Conservation (phyloP, 108 stramenopile species). For the Thalassiosira profunda region DNA sequence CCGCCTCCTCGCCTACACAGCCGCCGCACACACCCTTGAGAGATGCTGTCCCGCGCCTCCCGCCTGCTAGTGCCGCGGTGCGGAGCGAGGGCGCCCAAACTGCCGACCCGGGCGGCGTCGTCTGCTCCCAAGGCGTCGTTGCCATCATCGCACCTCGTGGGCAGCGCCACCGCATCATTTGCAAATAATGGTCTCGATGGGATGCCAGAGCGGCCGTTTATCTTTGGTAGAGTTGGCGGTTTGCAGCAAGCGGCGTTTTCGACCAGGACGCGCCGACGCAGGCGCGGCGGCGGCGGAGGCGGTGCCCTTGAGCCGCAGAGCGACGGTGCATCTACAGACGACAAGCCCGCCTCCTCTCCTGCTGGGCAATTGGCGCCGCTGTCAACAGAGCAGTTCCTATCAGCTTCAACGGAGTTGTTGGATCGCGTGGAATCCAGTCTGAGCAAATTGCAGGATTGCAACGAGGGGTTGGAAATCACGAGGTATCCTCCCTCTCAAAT, state of each 20-base stretch:
- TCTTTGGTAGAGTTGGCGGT: too few relatives aligned
- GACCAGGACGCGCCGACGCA: not conserved
- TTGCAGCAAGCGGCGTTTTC: not conserved
- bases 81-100: too few relatives aligned
- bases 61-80: too few relatives aligned
- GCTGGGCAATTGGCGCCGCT: not conserved
- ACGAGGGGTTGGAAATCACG: slow-evolving; percentile 59
- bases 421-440: slow-evolving; percentile 63
- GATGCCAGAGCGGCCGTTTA: too few relatives aligned
- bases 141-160: too few relatives aligned
- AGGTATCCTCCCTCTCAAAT: slow-evolving; percentile 19
- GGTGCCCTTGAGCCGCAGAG: not conserved
- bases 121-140: too few relatives aligned
- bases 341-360: not conserved
- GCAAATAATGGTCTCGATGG: too few relatives aligned
- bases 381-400: slow-evolving; percentile 34
- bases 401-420: slow-evolving; percentile 53
- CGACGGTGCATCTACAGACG: not conserved
- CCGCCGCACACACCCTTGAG: too few relatives aligned
- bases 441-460: slow-evolving; percentile 60
- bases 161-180: too few relatives aligned
- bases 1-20: too few relatives aligned
- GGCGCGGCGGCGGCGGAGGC: not conserved
- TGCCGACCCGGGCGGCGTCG: too few relatives aligned
- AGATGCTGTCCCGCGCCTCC: too few relatives aligned